Conservation (phyloP, 495 filamentous ascomycete species). For the Bacidia gigantensis region DNA sequence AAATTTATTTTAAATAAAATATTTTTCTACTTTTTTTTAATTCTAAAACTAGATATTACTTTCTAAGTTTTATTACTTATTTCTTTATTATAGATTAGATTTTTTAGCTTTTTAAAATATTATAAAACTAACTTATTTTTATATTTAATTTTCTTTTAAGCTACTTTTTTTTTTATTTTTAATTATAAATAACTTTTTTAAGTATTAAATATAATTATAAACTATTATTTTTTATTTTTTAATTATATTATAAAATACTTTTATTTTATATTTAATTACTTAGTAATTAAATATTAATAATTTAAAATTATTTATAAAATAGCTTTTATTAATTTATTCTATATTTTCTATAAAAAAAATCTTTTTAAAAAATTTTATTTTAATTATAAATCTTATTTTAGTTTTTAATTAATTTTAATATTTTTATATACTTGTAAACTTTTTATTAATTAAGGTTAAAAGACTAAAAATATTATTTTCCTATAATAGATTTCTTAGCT, state of each 20-base stretch:
- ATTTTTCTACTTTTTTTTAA: too few species aligned
- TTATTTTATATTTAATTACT: too few species aligned
- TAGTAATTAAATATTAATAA: too few species aligned
- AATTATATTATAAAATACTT: neutral
- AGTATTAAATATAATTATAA: neutral
- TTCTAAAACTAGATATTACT: too few species aligned
- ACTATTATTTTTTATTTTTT: neutral
- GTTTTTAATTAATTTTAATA: neutral
- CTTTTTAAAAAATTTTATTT: neutral
- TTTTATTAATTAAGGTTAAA: neutral
- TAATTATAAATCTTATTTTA: constrained; percentile 1
- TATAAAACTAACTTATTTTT: neutral
- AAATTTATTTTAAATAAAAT: neutral
- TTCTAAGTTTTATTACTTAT: too few species aligned
- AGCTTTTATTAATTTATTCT: neutral
- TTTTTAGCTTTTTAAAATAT: too few species aligned
- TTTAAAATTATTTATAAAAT: neutral
- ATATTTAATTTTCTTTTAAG: neutral
- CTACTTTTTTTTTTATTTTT: neutral
- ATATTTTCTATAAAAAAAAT: constrained; percentile 4
- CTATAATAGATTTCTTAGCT: too few species aligned
- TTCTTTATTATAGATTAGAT: too few species aligned
- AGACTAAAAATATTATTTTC: too few species aligned
- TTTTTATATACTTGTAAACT: too few species aligned
- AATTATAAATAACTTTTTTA: neutral